phyloP scores from a whole-genome alignment of 495 filamentous ascomycete genomes.

The Xylaria curta region DNA sequence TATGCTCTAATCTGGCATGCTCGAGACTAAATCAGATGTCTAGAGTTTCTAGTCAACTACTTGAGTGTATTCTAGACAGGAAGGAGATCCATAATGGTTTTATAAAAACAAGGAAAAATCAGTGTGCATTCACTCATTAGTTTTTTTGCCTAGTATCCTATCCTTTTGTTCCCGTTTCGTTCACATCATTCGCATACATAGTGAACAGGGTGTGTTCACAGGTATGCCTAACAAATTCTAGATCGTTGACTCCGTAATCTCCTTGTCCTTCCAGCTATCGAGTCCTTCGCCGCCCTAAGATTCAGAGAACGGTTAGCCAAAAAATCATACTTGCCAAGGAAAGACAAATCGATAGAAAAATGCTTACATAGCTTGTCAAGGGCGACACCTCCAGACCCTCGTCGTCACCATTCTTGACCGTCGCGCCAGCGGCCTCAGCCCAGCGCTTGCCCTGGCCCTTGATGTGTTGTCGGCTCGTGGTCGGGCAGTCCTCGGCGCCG shows the following conservation, averaged over 20 bases:
- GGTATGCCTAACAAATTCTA: conserved; percentile 19
- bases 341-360: neutral
- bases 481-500: conserved; percentile 84
- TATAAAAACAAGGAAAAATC: neutral
- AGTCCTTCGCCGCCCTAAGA: conserved; percentile 88
- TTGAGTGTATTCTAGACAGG: neutral
- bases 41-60: neutral
- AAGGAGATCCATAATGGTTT: neutral
- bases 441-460: conserved; percentile 86
- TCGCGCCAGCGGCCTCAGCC: conserved; percentile 78
- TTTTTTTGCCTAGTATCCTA: conserved; percentile 7
- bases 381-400: conserved; percentile 92
- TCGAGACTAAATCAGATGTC: neutral
- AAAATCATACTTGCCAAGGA: neutral
- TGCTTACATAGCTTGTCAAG: conserved; percentile 92
- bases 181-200: conserved; percentile 16
- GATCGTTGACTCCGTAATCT: conserved; percentile 69
- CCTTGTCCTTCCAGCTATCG: conserved; percentile 72
- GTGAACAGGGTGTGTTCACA: neutral
- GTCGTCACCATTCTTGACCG: conserved; percentile 72
- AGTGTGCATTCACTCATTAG: conserved; percentile 10
- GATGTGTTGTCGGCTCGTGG: conserved; percentile 89
- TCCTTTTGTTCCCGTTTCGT: conserved; percentile 11
- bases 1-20: neutral
- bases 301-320: conserved; percentile 32